Percentiles rank a stretch among this genome's conserved stretches.
These are phyloP conservation scores for Scedosporium apiospermum DNA, from an alignment of 2,329 filamentous ascomycete genomes.

Conservation along the genomic window DNA sequence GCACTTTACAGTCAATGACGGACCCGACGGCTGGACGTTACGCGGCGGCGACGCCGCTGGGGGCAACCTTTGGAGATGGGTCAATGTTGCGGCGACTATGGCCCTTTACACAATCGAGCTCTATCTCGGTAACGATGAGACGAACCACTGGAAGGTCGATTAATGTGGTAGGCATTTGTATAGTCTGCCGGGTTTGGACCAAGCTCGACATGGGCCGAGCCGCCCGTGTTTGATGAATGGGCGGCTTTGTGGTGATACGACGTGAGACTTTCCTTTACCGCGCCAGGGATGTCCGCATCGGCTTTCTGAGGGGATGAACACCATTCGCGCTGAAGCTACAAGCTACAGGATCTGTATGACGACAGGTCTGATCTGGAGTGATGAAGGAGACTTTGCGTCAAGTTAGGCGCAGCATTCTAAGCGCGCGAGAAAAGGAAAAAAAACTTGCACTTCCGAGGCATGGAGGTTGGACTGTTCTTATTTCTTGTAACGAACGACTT, in stretches of 20 bases:
- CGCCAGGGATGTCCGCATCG: background rate
- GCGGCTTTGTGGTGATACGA: background rate
- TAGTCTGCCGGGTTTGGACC: slow-evolving; percentile 2
- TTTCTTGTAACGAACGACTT: slow-evolving; percentile 3
- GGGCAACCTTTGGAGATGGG: slow-evolving; percentile 86
- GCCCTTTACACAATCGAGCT: slow-evolving; percentile 82
- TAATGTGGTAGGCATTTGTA: slow-evolving; percentile 32
- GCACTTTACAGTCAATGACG: slow-evolving; percentile 75
- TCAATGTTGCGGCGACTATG: slow-evolving; percentile 86
- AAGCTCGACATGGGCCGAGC: background rate
- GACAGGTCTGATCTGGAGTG: background rate
- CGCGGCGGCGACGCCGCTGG: slow-evolving; percentile 68
- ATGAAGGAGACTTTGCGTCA: slow-evolving; percentile 10
- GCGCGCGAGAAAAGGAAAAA: slow-evolving; percentile 9
- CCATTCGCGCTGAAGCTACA: background rate
- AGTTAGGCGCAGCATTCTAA: slow-evolving; percentile 5
- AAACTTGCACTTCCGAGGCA: slow-evolving; percentile 8
- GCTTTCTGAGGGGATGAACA: background rate
- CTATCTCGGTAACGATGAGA: slow-evolving; percentile 74
- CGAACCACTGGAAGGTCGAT: slow-evolving; percentile 93
- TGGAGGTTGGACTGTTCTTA: slow-evolving; percentile 5
- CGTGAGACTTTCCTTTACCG: background rate
- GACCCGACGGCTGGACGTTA: slow-evolving; percentile 70
- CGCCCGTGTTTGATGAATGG: background rate
- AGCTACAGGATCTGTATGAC: background rate